Evolutionary conservation across 768 basidiomycete species (phyloP).

Genomic region (Leccinum disarticulatum): DNA sequence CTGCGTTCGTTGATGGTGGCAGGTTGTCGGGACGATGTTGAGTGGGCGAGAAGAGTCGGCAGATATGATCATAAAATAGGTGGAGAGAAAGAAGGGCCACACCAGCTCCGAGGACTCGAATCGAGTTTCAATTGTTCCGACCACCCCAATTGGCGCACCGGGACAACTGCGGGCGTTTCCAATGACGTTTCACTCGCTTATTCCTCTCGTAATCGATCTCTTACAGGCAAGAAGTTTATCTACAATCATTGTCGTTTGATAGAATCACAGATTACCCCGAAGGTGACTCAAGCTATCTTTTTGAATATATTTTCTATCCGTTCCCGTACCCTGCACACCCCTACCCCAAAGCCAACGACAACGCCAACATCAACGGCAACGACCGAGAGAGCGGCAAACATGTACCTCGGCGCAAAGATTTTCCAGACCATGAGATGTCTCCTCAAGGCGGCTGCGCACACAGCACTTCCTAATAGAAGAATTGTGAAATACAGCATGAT

Average conservation of each 20-base stretch:
- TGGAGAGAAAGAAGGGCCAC: constrained; percentile 10
- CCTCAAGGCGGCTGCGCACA: constrained; percentile 71
- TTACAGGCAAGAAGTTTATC: no score
- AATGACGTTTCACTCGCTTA: neutral
- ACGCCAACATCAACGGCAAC: constrained; percentile 67
- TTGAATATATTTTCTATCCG: constrained; percentile 26
- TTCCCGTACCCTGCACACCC: constrained; percentile 20
- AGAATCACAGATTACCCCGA: neutral
- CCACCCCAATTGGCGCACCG: no score
- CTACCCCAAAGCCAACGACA: constrained; percentile 24
- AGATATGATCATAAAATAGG: constrained; percentile 1
- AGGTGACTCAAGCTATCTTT: constrained; percentile 7
- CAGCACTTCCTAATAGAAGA: constrained; percentile 66
- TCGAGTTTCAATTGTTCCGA: neutral
- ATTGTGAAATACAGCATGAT: constrained; percentile 68
- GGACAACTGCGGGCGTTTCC: neutral
- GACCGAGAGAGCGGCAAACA: constrained; percentile 68
- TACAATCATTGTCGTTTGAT: neutral
- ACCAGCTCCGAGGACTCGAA: constrained; percentile 21
- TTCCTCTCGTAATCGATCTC: no score
- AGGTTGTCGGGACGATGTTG: neutral
- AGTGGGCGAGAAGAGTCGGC: neutral
- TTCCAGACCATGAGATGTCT: constrained; percentile 99
- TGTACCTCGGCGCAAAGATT: constrained; percentile 94
- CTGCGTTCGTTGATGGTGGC: constrained; percentile 1